Base-by-base conservation (phyloP, 1,139 yeast genomes). In the Tardiomyces digboiensis region DNA sequence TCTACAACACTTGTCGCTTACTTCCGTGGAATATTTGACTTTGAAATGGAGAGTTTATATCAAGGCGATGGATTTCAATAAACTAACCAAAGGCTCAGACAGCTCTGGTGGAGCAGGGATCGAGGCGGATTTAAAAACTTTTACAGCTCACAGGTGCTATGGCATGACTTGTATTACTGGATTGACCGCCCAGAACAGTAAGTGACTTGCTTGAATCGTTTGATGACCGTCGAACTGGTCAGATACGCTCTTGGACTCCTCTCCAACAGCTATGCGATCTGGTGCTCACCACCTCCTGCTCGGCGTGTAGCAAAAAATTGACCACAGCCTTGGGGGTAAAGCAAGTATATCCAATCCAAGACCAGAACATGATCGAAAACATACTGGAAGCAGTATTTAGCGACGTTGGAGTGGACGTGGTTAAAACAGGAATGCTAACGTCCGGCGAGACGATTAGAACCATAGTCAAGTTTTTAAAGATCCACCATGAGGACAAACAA, bases 101-200 rank as follows among this genome's bases (percentile, higher is more conserved):
- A 77, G 82, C 42, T 83, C 95, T 2, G 97, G 97, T 2, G 97
- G 97, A 4, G 97, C 97, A 1, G 97, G 97, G 12, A 80, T 88
- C 46, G 97, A 88, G 58, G 97, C 97, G 0, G 97, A 88, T 60
- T 61, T 88, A 43, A 88, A 88, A 63, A 82, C 96, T 0, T 75
- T 88, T 47, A 72, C 85, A 2, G 86, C 83, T 2, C 89, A 85
- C 57, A 74, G 76, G 19, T 88, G 87, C 41, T 88, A 82, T 58
- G 96, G 87, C 1, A 65, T 82, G 62, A 84, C 94, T 1, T 82
- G 91, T 59, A 79, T 85, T 38, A 74, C 88, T 0, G 94, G 91
- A 1, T 64, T 88, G 51, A 87, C 96, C 0, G 89, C 91, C 2
- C 96, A 88, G 58, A 87, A 88, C 60, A 67, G 62, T 41, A 45